Evolutionary conservation across 768 basidiomycete genomes (phyloP).

Genomic region (Paxillus involutus): DNA sequence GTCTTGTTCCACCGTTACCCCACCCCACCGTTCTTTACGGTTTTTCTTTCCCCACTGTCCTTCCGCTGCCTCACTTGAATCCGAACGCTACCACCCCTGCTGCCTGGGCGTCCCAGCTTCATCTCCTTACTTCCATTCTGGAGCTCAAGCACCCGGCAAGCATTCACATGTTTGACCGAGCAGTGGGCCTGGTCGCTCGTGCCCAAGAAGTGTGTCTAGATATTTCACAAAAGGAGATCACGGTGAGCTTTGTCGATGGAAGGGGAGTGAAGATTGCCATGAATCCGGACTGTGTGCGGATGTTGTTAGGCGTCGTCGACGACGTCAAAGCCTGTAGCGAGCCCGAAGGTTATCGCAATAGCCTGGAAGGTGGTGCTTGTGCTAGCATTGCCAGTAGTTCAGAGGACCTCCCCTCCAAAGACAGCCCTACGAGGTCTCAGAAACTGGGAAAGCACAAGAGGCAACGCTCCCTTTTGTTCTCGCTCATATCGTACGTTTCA

Average conservation of each 20-base stretch:
- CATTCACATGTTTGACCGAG: constrained; percentile 60
- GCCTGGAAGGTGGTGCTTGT: constrained; percentile 29
- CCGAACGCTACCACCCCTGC: constrained; percentile 37
- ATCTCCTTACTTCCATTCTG: constrained; percentile 45
- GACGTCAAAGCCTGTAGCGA: constrained; percentile 53
- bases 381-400: constrained; percentile 14
- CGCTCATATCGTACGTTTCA: constrained; percentile 54
- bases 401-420: constrained; percentile 14
- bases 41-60: constrained; percentile 46
- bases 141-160: constrained; percentile 52
- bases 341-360: constrained; percentile 27
- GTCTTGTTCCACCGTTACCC: constrained; percentile 44
- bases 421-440: constrained; percentile 24
- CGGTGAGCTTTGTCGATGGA: constrained; percentile 61
- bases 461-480: constrained; percentile 68
- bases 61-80: constrained; percentile 36
- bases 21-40: constrained; percentile 60
- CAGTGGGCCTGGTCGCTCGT: constrained; percentile 55
- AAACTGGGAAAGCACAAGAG: constrained; percentile 59
- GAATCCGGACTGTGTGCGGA: constrained; percentile 38
- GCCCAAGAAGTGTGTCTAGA: constrained; percentile 65
- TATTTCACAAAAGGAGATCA: constrained; percentile 43
- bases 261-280: constrained; percentile 49
- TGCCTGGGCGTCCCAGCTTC: constrained; percentile 57
- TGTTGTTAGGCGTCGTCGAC: constrained; percentile 49